A percentile compares a stretch with the other conserved stretches of the same genome.
Evolutionary conservation across 2,329 filamentous ascomycete genomes (phyloP).

Genomic region (Colletotrichum musicola): DNA sequence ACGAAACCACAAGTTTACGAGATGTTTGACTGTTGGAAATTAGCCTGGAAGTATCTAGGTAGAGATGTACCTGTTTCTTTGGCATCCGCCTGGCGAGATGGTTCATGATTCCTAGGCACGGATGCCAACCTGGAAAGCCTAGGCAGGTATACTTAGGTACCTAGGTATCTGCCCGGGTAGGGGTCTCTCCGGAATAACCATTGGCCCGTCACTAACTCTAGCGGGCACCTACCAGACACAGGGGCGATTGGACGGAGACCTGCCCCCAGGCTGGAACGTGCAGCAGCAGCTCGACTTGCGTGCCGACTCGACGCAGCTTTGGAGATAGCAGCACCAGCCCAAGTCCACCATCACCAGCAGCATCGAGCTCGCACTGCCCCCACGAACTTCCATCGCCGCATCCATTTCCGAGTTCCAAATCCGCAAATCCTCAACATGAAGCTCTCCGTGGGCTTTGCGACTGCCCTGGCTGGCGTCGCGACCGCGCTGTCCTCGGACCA

Average conservation of each 20-base stretch:
- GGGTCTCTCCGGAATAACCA: not conserved
- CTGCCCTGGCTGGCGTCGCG: constrained; percentile 53
- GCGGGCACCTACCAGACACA: not conserved
- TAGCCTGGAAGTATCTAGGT: too few species aligned
- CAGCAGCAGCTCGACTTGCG: constrained; percentile 21
- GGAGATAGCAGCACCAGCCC: constrained; percentile 25
- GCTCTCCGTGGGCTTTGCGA: constrained; percentile 55
- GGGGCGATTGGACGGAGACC: not conserved
- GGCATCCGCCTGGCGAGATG: too few species aligned
- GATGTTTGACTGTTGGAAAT: too few species aligned
- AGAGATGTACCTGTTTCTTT: too few species aligned
- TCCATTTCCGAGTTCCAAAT: constrained; percentile 8
- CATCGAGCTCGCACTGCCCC: constrained; percentile 29
- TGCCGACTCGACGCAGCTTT: constrained; percentile 36
- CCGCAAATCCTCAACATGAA: constrained; percentile 53
- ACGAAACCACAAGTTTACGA: too few species aligned
- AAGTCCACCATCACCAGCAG: constrained; percentile 5
- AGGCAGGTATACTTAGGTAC: too few species aligned
- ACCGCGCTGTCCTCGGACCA: constrained; percentile 51
- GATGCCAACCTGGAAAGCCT: too few species aligned
- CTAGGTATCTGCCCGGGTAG: too few species aligned
- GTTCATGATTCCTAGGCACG: too few species aligned
- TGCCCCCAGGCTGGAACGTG: constrained; percentile 14
- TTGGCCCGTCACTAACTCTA: not conserved
- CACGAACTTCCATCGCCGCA: constrained; percentile 13